Conservation (phyloP, 1,284 basidiomycete species). For the Phenoliferia sp. region DNA sequence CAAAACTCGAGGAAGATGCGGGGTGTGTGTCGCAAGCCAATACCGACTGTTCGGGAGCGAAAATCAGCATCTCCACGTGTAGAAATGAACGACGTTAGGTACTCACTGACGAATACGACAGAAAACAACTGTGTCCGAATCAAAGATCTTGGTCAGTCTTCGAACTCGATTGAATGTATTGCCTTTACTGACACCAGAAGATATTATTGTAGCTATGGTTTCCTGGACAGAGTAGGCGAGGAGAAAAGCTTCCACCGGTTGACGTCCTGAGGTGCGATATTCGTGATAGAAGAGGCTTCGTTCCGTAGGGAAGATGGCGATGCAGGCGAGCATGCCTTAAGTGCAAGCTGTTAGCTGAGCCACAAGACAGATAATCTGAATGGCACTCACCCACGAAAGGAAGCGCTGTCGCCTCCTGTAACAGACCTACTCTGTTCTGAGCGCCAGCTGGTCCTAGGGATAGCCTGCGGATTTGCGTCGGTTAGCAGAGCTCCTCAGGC, state of each 20-base stretch:
- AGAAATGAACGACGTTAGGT: neutral
- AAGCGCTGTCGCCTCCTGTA: constrained; percentile 32
- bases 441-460: constrained; percentile 40
- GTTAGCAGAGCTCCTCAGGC: neutral
- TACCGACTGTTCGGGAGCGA: constrained; percentile 18
- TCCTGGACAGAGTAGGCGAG: constrained; percentile 47
- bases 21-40: constrained; percentile 45
- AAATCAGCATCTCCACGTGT: neutral
- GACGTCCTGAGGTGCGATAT: constrained; percentile 42
- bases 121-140: constrained; percentile 13
- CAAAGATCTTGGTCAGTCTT: neutral
- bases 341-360: constrained; percentile 39
- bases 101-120: constrained; percentile 21
- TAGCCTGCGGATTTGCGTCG: neutral
- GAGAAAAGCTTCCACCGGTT: constrained; percentile 46
- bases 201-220: constrained; percentile 43
- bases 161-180: constrained; percentile 32
- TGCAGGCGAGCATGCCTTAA: constrained; percentile 45
- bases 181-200: constrained; percentile 30
- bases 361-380: neutral
- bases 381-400: constrained; percentile 19
- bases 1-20: constrained; percentile 47
- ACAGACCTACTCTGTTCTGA: constrained; percentile 46
- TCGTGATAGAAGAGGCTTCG: constrained; percentile 48
- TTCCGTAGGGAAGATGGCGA: constrained; percentile 47